Percentiles rank a stretch among this genome's conserved stretches.
Conservation (phyloP, 148 eudicot genomes). For the Silene latifolia region DNA sequence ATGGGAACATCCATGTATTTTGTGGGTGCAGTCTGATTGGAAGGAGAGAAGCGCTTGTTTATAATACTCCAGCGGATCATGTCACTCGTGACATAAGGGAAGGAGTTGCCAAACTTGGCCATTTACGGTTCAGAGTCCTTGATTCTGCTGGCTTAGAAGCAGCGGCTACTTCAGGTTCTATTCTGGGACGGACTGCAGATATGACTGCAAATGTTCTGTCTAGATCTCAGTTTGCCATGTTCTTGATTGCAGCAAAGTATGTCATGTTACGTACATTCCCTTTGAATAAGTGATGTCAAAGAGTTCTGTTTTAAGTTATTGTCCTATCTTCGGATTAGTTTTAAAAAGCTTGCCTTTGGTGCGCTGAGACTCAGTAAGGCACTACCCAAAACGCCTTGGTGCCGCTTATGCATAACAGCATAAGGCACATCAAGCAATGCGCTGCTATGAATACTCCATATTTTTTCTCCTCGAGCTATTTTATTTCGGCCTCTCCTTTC, state of each 20-base stretch:
- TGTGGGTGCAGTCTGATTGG: conserved; percentile 62
- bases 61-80: conserved; percentile 91
- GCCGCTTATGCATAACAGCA: too few species aligned
- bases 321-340: too few species aligned
- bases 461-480: too few species aligned
- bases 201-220: conserved; percentile 84
- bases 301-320: not conserved
- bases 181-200: conserved; percentile 82
- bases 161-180: conserved; percentile 91
- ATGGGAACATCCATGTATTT: not conserved
- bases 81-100: conserved; percentile 95
- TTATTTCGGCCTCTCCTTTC: too few species aligned
- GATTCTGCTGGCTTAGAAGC: conserved; percentile 99
- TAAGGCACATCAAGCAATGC: too few species aligned
- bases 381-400: too few species aligned
- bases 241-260: conserved; percentile 84
- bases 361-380: too few species aligned
- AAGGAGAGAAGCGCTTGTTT: conserved; percentile 96
- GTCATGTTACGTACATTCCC: conserved; percentile 5
- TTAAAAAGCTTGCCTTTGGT: too few species aligned
- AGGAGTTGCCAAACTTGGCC: conserved; percentile 86
- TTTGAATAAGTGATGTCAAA: not conserved
- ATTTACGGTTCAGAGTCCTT: conserved; percentile 77
- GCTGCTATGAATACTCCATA: too few species aligned
- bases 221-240: conserved; percentile 67